Evolutionary conservation across 1,284 basidiomycete genomes (phyloP).

Genomic region (Apiotrichum siamense): DNA sequence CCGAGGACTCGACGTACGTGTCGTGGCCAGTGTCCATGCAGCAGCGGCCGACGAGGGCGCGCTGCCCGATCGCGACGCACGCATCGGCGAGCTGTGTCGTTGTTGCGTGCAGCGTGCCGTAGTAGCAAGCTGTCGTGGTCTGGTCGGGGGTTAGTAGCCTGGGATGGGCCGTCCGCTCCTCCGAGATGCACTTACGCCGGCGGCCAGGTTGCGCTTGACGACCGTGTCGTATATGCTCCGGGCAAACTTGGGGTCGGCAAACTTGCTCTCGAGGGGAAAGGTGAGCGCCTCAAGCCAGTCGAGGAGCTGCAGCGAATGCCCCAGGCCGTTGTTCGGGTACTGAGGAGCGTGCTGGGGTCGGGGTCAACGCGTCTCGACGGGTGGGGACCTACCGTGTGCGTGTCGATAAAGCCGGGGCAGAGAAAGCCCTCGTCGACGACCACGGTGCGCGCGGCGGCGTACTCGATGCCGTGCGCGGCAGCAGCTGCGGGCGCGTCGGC

Average conservation of each 20-base stretch:
- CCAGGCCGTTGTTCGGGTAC: conserved; percentile 76
- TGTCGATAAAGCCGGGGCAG: conserved; percentile 83
- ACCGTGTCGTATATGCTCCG: conserved; percentile 63
- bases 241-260: conserved; percentile 68
- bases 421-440: conserved; percentile 69
- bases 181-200: conserved; percentile 71
- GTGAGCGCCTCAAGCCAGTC: conserved; percentile 84
- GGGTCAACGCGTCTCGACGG: conserved; percentile 8
- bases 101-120: conserved; percentile 74
- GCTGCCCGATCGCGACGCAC: conserved; percentile 66
- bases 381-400: conserved; percentile 65
- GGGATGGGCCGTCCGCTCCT: background rate
- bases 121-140: conserved; percentile 94
- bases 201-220: conserved; percentile 67
- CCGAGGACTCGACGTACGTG: conserved; percentile 66
- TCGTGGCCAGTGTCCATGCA: conserved; percentile 76
- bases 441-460: conserved; percentile 33
- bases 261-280: conserved; percentile 82
- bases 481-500: conserved; percentile 27
- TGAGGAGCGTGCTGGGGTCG: conserved; percentile 72
- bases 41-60: conserved; percentile 85
- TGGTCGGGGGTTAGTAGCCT: conserved; percentile 35
- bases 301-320: conserved; percentile 60
- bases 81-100: conserved; percentile 78
- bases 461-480: conserved; percentile 17